These are phyloP conservation scores for Penicillium steckii DNA, from an alignment of 495 filamentous ascomycete genomes.

Conservation along the genomic window DNA sequence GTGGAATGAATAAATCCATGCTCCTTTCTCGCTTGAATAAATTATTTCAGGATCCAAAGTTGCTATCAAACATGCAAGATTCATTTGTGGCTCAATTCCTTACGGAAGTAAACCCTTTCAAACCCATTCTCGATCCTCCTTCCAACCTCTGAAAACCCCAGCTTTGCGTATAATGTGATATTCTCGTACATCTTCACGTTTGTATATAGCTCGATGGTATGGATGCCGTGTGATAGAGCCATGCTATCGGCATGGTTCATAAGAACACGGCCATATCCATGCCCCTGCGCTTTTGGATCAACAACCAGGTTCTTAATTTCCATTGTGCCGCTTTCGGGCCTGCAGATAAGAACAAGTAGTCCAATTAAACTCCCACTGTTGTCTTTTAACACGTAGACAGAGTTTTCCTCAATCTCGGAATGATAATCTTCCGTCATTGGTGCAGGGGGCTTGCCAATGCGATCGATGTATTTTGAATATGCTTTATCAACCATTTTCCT, in stretches of 20 bases:
- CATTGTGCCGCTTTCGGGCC: conserved; percentile 1
- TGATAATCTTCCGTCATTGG: conserved; percentile 33
- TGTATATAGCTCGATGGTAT: conserved; percentile 27
- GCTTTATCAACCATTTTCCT: conserved; percentile 29
- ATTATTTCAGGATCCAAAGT: too few relatives aligned
- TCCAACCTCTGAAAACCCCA: conserved; percentile 34
- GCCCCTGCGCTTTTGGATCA: conserved; percentile 23
- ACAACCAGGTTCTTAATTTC: conserved; percentile 36
- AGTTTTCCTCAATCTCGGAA: conserved; percentile 12
- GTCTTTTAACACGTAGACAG: conserved; percentile 16
- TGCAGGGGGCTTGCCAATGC: conserved; percentile 34
- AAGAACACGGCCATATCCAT: conserved; percentile 31
- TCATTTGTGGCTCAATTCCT: conserved; percentile 3
- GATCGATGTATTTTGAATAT: conserved; percentile 37
- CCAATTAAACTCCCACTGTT: conserved; percentile 4
- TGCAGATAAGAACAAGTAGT: conserved; percentile 15
- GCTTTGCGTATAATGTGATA: conserved; percentile 26
- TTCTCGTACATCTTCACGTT: conserved; percentile 43
- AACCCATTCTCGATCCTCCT: conserved; percentile 30
- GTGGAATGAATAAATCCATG: too few relatives aligned
- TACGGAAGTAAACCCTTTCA: conserved; percentile 32
- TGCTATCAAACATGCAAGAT: neutral
- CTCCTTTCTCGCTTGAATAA: too few relatives aligned
- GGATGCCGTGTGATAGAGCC: conserved; percentile 1
- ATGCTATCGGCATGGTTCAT: conserved; percentile 19